A percentile compares a stretch with the other conserved stretches of the same genome.
Conservation (phyloP, 2,329 filamentous ascomycete genomes). For the Phialophora macrospora region DNA sequence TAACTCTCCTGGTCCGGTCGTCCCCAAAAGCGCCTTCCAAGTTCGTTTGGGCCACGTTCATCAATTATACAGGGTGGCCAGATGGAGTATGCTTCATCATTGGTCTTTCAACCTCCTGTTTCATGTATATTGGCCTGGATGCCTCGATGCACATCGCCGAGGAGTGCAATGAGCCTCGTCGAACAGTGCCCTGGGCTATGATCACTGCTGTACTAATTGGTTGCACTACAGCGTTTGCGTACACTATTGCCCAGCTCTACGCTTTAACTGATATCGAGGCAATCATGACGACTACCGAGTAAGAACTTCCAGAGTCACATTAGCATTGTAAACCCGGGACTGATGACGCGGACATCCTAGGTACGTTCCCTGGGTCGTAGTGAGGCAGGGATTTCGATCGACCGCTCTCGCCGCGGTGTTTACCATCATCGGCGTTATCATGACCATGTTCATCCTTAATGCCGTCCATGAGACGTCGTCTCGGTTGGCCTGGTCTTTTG, state of each 20-base stretch:
- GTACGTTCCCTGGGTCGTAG: constrained; percentile 17
- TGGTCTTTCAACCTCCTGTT: constrained; percentile 39
- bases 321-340: not conserved
- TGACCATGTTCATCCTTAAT: constrained; percentile 62
- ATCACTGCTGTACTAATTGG: constrained; percentile 45
- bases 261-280: constrained; percentile 34
- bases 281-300: constrained; percentile 37
- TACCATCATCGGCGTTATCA: constrained; percentile 55
- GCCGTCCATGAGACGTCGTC: constrained; percentile 60
- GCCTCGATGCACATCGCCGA: constrained; percentile 51
- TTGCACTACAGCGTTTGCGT: constrained; percentile 42
- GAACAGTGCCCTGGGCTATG: constrained; percentile 47
- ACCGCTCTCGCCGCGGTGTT: constrained; percentile 28
- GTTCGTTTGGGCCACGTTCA: constrained; percentile 35
- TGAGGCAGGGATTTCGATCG: constrained; percentile 27
- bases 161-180: constrained; percentile 47
- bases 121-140: constrained; percentile 37
- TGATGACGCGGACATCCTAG: constrained; percentile 4
- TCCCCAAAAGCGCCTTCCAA: constrained; percentile 21
- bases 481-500: constrained; percentile 55
- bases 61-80: constrained; percentile 37
- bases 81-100: constrained; percentile 41
- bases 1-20: constrained; percentile 41
- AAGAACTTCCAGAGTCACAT: not conserved
- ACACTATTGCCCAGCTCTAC: constrained; percentile 31